phyloP scores from a whole-genome alignment of 2,329 filamentous ascomycete species.

The Pseudogymnoascus sp. region DNA sequence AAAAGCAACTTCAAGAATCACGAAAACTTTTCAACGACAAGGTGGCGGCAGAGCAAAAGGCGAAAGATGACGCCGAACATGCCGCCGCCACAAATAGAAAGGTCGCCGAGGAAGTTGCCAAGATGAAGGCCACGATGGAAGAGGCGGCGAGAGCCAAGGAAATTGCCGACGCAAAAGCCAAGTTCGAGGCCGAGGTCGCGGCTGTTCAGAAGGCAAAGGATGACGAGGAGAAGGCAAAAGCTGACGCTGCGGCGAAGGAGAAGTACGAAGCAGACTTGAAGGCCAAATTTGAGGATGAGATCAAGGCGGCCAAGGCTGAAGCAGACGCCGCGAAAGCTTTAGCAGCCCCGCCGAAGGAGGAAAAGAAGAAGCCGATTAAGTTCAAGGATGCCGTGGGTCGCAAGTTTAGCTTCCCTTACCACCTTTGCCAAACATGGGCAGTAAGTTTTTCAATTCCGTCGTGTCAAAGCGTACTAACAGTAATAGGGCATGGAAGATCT shows the following conservation, averaged over 20 bases:
- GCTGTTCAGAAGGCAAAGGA: conserved; percentile 36
- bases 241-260: neutral
- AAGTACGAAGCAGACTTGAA: conserved; percentile 11
- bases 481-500: conserved; percentile 75
- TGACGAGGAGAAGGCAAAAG: neutral
- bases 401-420: conserved; percentile 88
- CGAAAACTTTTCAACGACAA: neutral
- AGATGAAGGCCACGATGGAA: conserved; percentile 42
- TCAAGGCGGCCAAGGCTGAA: conserved; percentile 29
- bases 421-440: conserved; percentile 76
- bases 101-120: conserved; percentile 38
- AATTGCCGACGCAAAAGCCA: conserved; percentile 37
- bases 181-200: conserved; percentile 42
- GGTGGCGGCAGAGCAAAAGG: conserved; percentile 34
- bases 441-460: conserved; percentile 42
- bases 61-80: conserved; percentile 37
- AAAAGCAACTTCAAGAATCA: neutral
- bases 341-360: conserved; percentile 31
- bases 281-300: conserved; percentile 29
- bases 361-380: conserved; percentile 59
- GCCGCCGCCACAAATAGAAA: conserved; percentile 38
- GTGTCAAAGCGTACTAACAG: conserved; percentile 21
- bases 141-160: conserved; percentile 40
- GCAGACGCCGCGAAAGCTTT: conserved; percentile 30
- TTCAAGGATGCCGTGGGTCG: conserved; percentile 89